Evolutionary conservation across 768 basidiomycete genomes (phyloP).

Genomic region (Strobilomyces echinocephalus): DNA sequence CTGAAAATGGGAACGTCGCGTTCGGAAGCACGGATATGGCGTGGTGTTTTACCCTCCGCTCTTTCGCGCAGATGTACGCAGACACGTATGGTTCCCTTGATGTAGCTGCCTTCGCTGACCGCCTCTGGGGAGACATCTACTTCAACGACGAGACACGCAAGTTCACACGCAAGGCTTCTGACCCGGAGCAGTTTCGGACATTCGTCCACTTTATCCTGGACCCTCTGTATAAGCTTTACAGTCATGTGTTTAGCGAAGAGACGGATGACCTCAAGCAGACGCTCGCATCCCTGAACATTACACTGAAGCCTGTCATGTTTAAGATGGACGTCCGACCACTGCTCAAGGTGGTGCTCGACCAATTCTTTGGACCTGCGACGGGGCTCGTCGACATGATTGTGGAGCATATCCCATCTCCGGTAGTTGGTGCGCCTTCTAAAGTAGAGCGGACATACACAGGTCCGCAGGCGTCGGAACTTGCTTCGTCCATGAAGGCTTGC

Average conservation of each 20-base stretch:
- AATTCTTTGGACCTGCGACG: conserved; percentile 90
- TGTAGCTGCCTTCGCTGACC: conserved; percentile 77
- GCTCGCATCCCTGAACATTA: conserved; percentile 70
- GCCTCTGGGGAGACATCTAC: conserved; percentile 98
- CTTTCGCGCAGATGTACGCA: conserved; percentile 95
- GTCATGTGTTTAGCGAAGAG: conserved; percentile 90
- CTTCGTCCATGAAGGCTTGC: conserved; percentile 74
- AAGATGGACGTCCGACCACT: conserved; percentile 98
- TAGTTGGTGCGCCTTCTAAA: conserved; percentile 55
- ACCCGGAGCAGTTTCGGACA: conserved; percentile 68
- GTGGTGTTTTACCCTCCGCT: conserved; percentile 93
- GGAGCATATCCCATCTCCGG: conserved; percentile 83
- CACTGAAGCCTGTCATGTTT: conserved; percentile 88
- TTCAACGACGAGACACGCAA: conserved; percentile 81
- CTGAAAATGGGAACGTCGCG: conserved; percentile 93
- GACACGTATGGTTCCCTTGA: conserved; percentile 86
- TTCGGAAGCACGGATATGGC: conserved; percentile 97
- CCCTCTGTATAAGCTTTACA: conserved; percentile 96
- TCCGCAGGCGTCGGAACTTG: conserved; percentile 76
- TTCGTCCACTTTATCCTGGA: conserved; percentile 97
- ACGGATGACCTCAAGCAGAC: conserved; percentile 83
- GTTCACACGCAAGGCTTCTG: conserved; percentile 81
- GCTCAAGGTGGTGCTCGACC: conserved; percentile 87
- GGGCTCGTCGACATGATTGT: conserved; percentile 92
- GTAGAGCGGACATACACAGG: conserved; percentile 86